phyloP scores from a whole-genome alignment of 805 yeast species.

The Metschnikowia similis region DNA sequence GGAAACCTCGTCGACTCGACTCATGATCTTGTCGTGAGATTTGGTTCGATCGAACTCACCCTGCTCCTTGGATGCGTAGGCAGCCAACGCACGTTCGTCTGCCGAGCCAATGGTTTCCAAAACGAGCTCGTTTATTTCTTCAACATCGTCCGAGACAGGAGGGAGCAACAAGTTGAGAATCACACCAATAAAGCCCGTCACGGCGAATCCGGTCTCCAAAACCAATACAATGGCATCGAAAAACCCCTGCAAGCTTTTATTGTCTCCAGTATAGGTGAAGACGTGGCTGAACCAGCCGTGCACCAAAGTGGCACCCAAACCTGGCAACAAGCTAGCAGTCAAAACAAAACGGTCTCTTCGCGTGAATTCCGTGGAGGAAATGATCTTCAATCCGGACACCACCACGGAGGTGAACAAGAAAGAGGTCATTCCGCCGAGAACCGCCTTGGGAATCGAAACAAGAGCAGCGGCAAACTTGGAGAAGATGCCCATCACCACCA shows the following conservation, averaged over 20 bases:
- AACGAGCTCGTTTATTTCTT: slow-evolving; percentile 44
- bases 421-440: slow-evolving; percentile 83
- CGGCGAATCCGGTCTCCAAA: slow-evolving; percentile 70
- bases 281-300: slow-evolving; percentile 61
- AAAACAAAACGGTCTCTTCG: slow-evolving; percentile 72
- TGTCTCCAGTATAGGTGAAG: slow-evolving; percentile 63
- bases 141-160: slow-evolving; percentile 49
- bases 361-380: slow-evolving; percentile 57
- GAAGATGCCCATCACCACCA: slow-evolving; percentile 11
- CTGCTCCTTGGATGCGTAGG: slow-evolving; percentile 30
- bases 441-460: slow-evolving; percentile 13
- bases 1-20: not conserved
- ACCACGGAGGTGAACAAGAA: slow-evolving; percentile 74
- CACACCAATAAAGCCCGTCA: slow-evolving; percentile 62
- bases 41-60: slow-evolving; percentile 20
- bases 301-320: slow-evolving; percentile 63
- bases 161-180: slow-evolving; percentile 60
- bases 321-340: slow-evolving; percentile 61
- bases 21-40: not conserved
- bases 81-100: slow-evolving; percentile 32
- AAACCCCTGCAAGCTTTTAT: slow-evolving; percentile 55
- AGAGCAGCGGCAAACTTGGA: slow-evolving; percentile 12
- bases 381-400: slow-evolving; percentile 67
- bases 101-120: slow-evolving; percentile 40
- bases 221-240: slow-evolving; percentile 64